These are phyloP conservation scores for Craterostigma plantagineum DNA, from an alignment of 257 asterid genomes.

Conservation along the genomic window DNA sequence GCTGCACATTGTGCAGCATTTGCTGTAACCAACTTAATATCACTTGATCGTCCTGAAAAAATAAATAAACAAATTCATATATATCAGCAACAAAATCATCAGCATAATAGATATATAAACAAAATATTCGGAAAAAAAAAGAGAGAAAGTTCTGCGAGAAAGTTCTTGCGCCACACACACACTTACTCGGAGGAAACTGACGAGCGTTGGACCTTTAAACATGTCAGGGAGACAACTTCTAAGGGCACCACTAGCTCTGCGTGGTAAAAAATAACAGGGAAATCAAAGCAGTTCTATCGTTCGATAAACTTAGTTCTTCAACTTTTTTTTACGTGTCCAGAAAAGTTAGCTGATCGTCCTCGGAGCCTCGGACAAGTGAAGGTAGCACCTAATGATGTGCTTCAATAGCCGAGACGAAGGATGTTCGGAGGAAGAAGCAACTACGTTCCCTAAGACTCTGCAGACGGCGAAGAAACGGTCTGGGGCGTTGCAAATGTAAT, in stretches of 20 bases:
- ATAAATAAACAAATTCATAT: neutral
- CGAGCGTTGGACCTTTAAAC: neutral
- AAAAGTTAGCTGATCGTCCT: too few relatives aligned
- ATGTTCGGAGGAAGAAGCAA: slow-evolving; percentile 62
- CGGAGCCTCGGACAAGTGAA: too few relatives aligned
- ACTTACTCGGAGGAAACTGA: neutral
- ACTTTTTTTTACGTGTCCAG: too few relatives aligned
- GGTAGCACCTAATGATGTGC: slow-evolving; percentile 84
- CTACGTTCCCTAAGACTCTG: slow-evolving; percentile 77
- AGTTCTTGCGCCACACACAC: neutral
- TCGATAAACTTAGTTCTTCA: slow-evolving; percentile 47
- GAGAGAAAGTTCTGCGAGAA: neutral
- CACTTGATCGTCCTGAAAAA: neutral
- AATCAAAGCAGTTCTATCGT: too few relatives aligned
- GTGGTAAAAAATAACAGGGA: slow-evolving; percentile 24
- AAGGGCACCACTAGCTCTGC: slow-evolving; percentile 3
- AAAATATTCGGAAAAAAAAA: neutral
- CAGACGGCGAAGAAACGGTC: slow-evolving; percentile 83
- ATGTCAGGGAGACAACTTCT: slow-evolving; percentile 1
- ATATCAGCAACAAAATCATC: neutral
- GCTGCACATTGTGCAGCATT: neutral
- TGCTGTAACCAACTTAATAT: slow-evolving; percentile 1
- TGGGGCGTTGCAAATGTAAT: slow-evolving; percentile 71
- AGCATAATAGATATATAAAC: too few relatives aligned
- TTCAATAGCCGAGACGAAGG: slow-evolving; percentile 69